Percentiles rank a stretch among this genome's conserved stretches.
phyloP scores from a whole-genome alignment of 208 protist species.

The Leishmania gerbilli region DNA sequence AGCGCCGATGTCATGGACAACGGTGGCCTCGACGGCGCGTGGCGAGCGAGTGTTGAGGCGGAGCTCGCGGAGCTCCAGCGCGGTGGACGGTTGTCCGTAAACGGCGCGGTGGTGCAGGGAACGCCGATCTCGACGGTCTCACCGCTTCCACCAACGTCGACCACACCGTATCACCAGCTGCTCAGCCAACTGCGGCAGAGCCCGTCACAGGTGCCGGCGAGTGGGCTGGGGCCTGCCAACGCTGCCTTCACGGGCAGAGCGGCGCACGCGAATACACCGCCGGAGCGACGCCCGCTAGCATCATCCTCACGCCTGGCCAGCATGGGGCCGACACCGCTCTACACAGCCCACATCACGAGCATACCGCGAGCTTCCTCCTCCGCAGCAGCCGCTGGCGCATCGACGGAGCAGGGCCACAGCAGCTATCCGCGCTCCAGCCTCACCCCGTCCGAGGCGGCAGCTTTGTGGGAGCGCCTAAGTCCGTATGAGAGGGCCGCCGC shows the following conservation, averaged over 20 bases:
- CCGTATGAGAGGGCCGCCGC: slow-evolving; percentile 16
- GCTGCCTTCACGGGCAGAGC: neutral
- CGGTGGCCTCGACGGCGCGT: slow-evolving; percentile 16
- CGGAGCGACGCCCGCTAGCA: neutral
- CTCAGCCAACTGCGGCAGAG: slow-evolving; percentile 30
- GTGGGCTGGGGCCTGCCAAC: neutral
- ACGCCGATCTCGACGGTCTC: slow-evolving; percentile 10
- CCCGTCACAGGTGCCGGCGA: slow-evolving; percentile 13
- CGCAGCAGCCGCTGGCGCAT: neutral
- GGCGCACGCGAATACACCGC: slow-evolving; percentile 19
- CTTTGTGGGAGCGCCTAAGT: slow-evolving; percentile 26
- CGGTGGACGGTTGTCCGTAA: neutral
- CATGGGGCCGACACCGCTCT: slow-evolving; percentile 9
- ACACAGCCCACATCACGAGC: slow-evolving; percentile 14
- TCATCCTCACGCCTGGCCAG: neutral
- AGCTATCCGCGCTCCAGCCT: slow-evolving; percentile 4
- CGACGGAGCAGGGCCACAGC: neutral
- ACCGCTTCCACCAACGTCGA: slow-evolving; percentile 16
- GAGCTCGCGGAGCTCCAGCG: slow-evolving; percentile 28
- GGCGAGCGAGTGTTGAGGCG: slow-evolving; percentile 24
- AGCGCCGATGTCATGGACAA: neutral
- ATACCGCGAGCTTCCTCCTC: neutral
- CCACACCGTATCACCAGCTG: slow-evolving; percentile 29
- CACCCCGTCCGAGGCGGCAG: slow-evolving; percentile 6
- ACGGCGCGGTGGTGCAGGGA: neutral